Evolutionary conservation across 352 stramenopile species (phyloP).

Genomic region (Globisporangium lucens): DNA sequence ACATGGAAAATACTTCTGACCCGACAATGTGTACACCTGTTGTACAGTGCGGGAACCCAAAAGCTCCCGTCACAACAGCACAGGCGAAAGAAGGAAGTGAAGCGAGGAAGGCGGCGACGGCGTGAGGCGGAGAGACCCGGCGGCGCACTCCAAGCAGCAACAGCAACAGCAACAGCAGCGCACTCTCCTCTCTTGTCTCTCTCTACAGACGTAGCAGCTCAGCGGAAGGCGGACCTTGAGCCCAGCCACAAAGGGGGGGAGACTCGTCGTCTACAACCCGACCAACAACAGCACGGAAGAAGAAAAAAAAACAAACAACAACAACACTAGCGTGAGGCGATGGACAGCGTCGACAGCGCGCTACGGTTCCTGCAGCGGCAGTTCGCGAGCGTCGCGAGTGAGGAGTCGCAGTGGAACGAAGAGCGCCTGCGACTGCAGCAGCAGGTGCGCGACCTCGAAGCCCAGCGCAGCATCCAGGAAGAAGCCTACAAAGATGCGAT

Average conservation of each 20-base stretch:
- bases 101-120: not conserved
- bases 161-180: slow-evolving; percentile 1
- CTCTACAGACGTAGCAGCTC: not conserved
- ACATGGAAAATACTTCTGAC: not conserved
- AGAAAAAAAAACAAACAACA: not conserved
- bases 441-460: slow-evolving; percentile 76
- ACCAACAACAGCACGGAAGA: not conserved
- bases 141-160: not conserved
- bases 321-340: slow-evolving; percentile 15
- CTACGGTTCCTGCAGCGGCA: slow-evolving; percentile 82
- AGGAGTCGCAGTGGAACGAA: slow-evolving; percentile 73
- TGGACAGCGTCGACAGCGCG: slow-evolving; percentile 85
- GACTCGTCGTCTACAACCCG: not conserved
- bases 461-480: slow-evolving; percentile 71
- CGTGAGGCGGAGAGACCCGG: not conserved
- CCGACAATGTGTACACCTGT: not conserved
- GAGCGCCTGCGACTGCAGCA: slow-evolving; percentile 72
- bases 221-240: not conserved
- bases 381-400: slow-evolving; percentile 78
- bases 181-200: not conserved
- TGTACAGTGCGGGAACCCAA: not conserved
- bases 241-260: not conserved
- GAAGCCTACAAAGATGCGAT: slow-evolving; percentile 84
- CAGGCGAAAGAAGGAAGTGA: not conserved
- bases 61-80: not conserved